These are phyloP conservation scores for Amanita rimosa DNA, from an alignment of 768 basidiomycete species.

Conservation along the genomic window DNA sequence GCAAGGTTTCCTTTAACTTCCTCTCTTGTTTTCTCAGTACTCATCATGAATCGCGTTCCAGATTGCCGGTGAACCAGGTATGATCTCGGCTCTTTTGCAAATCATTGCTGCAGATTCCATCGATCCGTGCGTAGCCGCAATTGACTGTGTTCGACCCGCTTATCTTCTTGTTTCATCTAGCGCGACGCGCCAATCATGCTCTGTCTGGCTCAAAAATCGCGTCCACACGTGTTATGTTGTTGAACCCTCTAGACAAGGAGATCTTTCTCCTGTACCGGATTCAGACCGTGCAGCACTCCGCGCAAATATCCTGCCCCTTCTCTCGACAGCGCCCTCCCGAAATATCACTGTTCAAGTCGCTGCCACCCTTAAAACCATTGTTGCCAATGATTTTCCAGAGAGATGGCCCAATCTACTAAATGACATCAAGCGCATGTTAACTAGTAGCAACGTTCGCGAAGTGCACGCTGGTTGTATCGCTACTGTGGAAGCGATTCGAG, in stretches of 20 bases:
- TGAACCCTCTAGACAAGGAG: slow-evolving; percentile 38
- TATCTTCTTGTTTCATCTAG: slow-evolving; percentile 13
- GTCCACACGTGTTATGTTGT: slow-evolving; percentile 55
- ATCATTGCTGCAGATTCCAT: slow-evolving; percentile 73
- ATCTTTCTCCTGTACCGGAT: slow-evolving; percentile 47
- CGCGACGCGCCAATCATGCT: slow-evolving; percentile 73
- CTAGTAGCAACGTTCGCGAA: slow-evolving; percentile 53
- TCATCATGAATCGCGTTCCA: slow-evolving; percentile 17
- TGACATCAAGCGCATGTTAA: slow-evolving; percentile 54
- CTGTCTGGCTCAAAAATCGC: slow-evolving; percentile 89
- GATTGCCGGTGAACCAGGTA: slow-evolving; percentile 74
- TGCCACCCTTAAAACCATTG: slow-evolving; percentile 58
- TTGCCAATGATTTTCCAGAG: slow-evolving; percentile 70
- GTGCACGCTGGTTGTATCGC: slow-evolving; percentile 78
- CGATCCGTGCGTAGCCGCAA: slow-evolving; percentile 49
- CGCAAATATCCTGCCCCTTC: slow-evolving; percentile 51
- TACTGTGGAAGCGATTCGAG: slow-evolving; percentile 64
- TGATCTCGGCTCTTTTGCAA: slow-evolving; percentile 74
- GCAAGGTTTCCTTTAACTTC: slow-evolving; percentile 43
- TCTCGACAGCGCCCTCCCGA: slow-evolving; percentile 56
- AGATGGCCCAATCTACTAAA: slow-evolving; percentile 62
- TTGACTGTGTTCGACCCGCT: slow-evolving; percentile 16
- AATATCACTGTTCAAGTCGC: slow-evolving; percentile 69
- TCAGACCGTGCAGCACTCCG: slow-evolving; percentile 72
- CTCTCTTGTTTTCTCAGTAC: neutral